A percentile compares a stretch with the other conserved stretches of the same genome.
Evolutionary conservation across 73 alveolate genomes (phyloP).

Genomic region (Tetrahymena malaccensis): DNA sequence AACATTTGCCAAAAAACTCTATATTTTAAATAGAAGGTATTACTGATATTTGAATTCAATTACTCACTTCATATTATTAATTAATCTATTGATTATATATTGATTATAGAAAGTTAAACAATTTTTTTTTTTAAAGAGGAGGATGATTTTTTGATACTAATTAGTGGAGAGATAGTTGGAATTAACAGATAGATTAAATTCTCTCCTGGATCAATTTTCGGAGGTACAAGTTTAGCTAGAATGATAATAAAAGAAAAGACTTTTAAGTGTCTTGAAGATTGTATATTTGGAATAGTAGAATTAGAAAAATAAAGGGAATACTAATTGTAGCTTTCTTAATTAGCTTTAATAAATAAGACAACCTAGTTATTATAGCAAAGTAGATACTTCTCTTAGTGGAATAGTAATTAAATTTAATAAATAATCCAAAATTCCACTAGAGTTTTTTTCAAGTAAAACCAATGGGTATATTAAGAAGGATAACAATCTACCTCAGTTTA

Average conservation of each 20-base stretch:
- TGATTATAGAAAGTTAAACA: no score
- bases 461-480: not conserved
- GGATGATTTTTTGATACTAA: not conserved
- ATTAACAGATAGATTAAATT: not conserved
- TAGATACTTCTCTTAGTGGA: not conserved
- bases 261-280: not conserved
- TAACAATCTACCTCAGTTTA: not conserved
- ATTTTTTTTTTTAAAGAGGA: not conserved
- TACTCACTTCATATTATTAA: no score
- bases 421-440: not conserved
- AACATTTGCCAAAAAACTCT: not conserved
- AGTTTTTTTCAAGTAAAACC: not conserved
- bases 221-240: not conserved
- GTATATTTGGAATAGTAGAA: not conserved
- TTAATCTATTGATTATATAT: no score
- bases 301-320: not conserved
- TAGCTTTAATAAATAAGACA: not conserved
- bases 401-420: not conserved
- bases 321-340: not conserved
- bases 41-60: not conserved
- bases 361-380: not conserved
- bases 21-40: not conserved
- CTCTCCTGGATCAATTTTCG: not conserved
- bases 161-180: not conserved
- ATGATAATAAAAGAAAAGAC: not conserved